phyloP scores from a whole-genome alignment of 495 filamentous ascomycete genomes.

The Trichoderma orchidacearum region DNA sequence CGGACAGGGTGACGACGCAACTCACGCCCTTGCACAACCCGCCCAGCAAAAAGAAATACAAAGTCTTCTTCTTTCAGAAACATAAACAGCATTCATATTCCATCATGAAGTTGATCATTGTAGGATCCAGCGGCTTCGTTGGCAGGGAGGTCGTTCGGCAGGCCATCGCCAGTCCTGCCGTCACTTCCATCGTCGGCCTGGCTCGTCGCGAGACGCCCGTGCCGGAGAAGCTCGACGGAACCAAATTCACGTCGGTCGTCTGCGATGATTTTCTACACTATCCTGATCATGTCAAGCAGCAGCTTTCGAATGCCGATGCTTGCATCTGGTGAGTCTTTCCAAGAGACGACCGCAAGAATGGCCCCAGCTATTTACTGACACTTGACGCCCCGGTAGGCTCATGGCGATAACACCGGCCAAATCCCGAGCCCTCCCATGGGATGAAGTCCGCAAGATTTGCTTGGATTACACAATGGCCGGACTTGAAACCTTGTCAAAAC shows the following conservation, averaged over 20 bases:
- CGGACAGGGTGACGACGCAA: background rate
- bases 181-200: slow-evolving; percentile 30
- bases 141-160: slow-evolving; percentile 34
- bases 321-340: slow-evolving; percentile 33
- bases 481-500: slow-evolving; percentile 20
- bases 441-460: slow-evolving; percentile 25
- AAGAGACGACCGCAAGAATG: too few relatives aligned
- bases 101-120: slow-evolving; percentile 39
- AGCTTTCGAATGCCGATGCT: slow-evolving; percentile 32
- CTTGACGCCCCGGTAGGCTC: slow-evolving; percentile 14
- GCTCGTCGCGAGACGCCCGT: slow-evolving; percentile 14
- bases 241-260: slow-evolving; percentile 28
- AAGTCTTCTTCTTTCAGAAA: background rate
- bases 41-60: background rate
- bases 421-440: slow-evolving; percentile 14
- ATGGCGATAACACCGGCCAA: slow-evolving; percentile 30
- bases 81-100: background rate
- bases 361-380: background rate
- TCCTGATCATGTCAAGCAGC: slow-evolving; percentile 19
- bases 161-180: slow-evolving; percentile 18
- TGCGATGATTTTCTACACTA: slow-evolving; percentile 29
- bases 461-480: slow-evolving; percentile 26
- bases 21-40: background rate
- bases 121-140: slow-evolving; percentile 35
- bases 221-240: slow-evolving; percentile 5